These are phyloP conservation scores for Pyrus betulifolia DNA, from an alignment of 306 rosid species.

Conservation along the genomic window DNA sequence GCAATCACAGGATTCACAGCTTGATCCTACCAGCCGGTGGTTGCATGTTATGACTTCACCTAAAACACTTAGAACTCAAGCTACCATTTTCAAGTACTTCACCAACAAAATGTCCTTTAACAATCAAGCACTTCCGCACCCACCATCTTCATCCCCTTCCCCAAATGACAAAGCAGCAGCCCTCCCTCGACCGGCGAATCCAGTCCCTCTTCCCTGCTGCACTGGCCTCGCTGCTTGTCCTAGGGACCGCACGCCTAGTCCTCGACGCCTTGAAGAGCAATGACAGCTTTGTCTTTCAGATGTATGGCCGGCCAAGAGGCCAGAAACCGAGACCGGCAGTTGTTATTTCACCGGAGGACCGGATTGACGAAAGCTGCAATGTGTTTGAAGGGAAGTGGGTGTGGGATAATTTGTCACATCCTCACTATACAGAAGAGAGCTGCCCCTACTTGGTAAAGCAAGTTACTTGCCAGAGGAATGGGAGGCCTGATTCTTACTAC, in stretches of 20 bases:
- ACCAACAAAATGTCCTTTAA: neutral
- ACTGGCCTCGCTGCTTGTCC: constrained; percentile 51
- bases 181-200: constrained; percentile 39
- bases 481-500: constrained; percentile 76
- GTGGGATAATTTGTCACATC: constrained; percentile 77
- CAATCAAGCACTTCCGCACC: neutral
- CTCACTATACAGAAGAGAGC: constrained; percentile 62
- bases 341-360: constrained; percentile 45
- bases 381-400: constrained; percentile 80
- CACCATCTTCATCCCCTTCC: neutral
- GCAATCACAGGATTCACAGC: neutral
- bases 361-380: constrained; percentile 48
- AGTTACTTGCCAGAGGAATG: constrained; percentile 77
- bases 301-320: constrained; percentile 23
- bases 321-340: constrained; percentile 27
- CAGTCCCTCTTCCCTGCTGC: constrained; percentile 48
- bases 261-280: constrained; percentile 53
- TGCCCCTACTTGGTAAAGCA: constrained; percentile 88
- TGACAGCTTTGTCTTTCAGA: constrained; percentile 29
- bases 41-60: constrained; percentile 28
- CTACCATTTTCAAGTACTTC: constrained; percentile 5
- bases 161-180: constrained; percentile 28
- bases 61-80: constrained; percentile 47
- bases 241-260: constrained; percentile 50
- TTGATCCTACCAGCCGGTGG: constrained; percentile 76